Evolutionary conservation across 2,329 filamentous ascomycete genomes (phyloP).

Genomic region (Dactylonectria macrodidyma): DNA sequence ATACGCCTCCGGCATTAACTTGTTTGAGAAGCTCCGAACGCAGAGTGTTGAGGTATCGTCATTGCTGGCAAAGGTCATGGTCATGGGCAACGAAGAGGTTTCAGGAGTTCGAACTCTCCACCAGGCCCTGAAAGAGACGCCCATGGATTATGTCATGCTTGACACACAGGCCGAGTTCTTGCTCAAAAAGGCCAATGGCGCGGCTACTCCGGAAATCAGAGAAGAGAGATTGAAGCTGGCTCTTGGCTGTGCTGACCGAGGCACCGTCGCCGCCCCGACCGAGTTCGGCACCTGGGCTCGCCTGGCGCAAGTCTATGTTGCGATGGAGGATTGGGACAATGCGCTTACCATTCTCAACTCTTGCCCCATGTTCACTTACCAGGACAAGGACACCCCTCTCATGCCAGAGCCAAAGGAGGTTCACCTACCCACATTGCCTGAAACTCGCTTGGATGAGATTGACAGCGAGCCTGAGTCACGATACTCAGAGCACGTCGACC

Average conservation of each 20-base stretch:
- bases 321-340: slow-evolving; percentile 96
- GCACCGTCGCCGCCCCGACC: slow-evolving; percentile 94
- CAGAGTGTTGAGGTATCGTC: slow-evolving; percentile 96
- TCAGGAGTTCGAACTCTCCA: slow-evolving; percentile 90
- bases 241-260: slow-evolving; percentile 92
- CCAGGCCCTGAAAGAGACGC: slow-evolving; percentile 88
- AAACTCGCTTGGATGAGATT: slow-evolving; percentile 95
- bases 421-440: slow-evolving; percentile 86
- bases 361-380: slow-evolving; percentile 99
- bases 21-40: slow-evolving; percentile 94
- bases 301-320: slow-evolving; percentile 92
- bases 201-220: slow-evolving; percentile 68
- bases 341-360: slow-evolving; percentile 96
- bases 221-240: slow-evolving; percentile 85
- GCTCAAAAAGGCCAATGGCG: slow-evolving; percentile 81
- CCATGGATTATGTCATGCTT: slow-evolving; percentile 98
- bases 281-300: slow-evolving; percentile 98
- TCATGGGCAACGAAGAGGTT: slow-evolving; percentile 98
- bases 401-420: slow-evolving; percentile 95
- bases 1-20: slow-evolving; percentile 94
- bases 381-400: slow-evolving; percentile 95
- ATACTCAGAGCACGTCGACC: slow-evolving; percentile 88
- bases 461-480: slow-evolving; percentile 90
- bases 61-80: slow-evolving; percentile 88
- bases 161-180: slow-evolving; percentile 96